Evolutionary conservation across 768 basidiomycete species (phyloP).

Genomic region (Lactarius trivialis): DNA sequence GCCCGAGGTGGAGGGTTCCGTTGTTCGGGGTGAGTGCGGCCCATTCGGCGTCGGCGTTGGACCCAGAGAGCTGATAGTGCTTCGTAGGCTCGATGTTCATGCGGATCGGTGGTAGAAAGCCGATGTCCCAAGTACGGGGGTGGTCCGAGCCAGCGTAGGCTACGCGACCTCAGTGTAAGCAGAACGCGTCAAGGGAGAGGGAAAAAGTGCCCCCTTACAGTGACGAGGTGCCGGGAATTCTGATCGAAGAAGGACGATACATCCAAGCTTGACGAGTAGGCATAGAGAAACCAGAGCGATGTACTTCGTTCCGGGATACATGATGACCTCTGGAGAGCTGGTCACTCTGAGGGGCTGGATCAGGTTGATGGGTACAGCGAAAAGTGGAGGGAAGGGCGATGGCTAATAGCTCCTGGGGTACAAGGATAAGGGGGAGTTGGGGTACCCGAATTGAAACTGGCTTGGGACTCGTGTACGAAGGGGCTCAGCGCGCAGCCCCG

Average conservation of each 20-base stretch:
- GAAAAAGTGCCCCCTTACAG: conserved; percentile 12
- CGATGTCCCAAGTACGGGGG: conserved; percentile 8
- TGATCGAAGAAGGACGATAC: not conserved
- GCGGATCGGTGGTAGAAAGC: not conserved
- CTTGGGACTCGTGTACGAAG: not conserved
- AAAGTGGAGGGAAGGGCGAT: too few species aligned
- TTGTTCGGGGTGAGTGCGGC: conserved; percentile 25
- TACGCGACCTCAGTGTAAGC: not conserved
- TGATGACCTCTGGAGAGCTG: not conserved
- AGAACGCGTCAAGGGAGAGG: not conserved
- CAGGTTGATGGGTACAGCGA: not conserved
- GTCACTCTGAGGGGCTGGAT: not conserved
- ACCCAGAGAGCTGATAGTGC: conserved; percentile 11
- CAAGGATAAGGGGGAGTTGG: not conserved
- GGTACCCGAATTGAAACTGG: not conserved
- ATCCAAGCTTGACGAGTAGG: conserved; percentile 1
- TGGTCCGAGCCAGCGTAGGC: conserved; percentile 2
- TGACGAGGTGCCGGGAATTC: not conserved
- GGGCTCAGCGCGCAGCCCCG: not conserved
- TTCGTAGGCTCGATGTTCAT: conserved; percentile 11
- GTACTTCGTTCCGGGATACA: not conserved
- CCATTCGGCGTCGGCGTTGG: conserved; percentile 23
- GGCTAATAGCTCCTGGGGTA: not conserved
- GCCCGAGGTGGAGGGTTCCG: conserved; percentile 29
- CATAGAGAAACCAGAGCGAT: conserved; percentile 1